phyloP scores from a whole-genome alignment of 768 basidiomycete species.

The Suillus occidentalis region DNA sequence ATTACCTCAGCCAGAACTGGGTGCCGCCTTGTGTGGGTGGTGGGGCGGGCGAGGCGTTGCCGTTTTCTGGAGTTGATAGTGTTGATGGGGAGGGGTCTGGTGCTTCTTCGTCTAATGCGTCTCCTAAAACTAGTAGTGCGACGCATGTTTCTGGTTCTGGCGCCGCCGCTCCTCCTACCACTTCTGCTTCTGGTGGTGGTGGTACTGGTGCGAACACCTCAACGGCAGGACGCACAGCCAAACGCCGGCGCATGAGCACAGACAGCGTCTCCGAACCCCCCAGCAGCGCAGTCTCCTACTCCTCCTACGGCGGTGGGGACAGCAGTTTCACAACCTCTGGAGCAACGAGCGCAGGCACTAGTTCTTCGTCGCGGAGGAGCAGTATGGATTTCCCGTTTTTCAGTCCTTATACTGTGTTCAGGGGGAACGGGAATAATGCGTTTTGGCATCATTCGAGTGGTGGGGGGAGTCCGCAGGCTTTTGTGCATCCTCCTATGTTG shows the following conservation, averaged over 20 bases:
- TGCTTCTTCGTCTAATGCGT: conserved; percentile 6
- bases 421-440: conserved; percentile 55
- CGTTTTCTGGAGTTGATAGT: conserved; percentile 49
- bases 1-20: conserved; percentile 59
- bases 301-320: conserved; percentile 52
- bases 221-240: conserved; percentile 42
- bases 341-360: conserved; percentile 44
- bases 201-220: too few species aligned
- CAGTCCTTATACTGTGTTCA: conserved; percentile 50
- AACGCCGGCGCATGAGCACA: conserved; percentile 73
- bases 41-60: conserved; percentile 44
- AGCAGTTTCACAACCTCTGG: conserved; percentile 47
- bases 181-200: too few species aligned
- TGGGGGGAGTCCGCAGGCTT: conserved; percentile 54
- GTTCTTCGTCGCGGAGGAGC: conserved; percentile 57
- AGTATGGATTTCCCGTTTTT: conserved; percentile 70
- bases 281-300: conserved; percentile 63
- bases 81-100: conserved; percentile 40
- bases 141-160: conserved; percentile 10
- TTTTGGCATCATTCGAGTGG: conserved; percentile 84
- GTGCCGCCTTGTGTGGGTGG: conserved; percentile 24
- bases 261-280: conserved; percentile 50
- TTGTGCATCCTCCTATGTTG: conserved; percentile 73
- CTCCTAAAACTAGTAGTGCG: conserved; percentile 12
- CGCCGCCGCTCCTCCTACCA: too few species aligned